Base-by-base conservation (phyloP, 257 asterid species). In the Parsonsia alboflavescens region DNA sequence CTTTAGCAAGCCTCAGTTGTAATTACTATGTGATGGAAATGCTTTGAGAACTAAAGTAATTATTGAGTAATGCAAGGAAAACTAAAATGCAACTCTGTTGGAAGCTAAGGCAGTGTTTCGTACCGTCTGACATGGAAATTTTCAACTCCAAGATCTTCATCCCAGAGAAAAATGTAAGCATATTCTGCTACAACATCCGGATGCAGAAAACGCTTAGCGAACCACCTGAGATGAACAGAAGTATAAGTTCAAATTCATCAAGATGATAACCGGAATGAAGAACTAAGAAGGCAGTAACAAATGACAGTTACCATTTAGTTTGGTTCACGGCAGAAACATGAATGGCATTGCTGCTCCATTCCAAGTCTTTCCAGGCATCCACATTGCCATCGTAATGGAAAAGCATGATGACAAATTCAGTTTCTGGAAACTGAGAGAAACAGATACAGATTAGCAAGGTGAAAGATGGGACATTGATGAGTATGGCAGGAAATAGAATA, bases 121-220 rank as follows among this genome's bases (percentile, higher is more conserved):
- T 82, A 91, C 97, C 96, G 75, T 73, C 82, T 90, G 75, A 75
- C 88, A 58, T 87, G 80, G 74, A 91, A 91, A 80, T 88, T 66
- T 81, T 91, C 76, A 6, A 89, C 91, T 59, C 93, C 96, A 72
- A 91, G 91, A 84, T 91, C 96, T 82, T 91, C 97, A 59, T 91
- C 97, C 97, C 97, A 91, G 11, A 91, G 91, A 80, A 91, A 89
- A 66, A 91, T 71, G 22, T 88, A 88, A 68, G 77, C 87, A 68
- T 91, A 88, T 24, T 83, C 86, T 57, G 89, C 84, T 64, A 91
- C 83, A 65, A 91, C 68, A 79, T 89, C 93, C 28, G 97, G 97
- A 83, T 91, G 97, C 62, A 91, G 86, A 84, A 89, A 91, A 74
- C 96, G 83, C 86, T 91, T 91, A 36, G 97, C 94, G 70, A 91